phyloP scores from a whole-genome alignment of 2,329 filamentous ascomycete genomes.

The Fusarium verrucosum region DNA sequence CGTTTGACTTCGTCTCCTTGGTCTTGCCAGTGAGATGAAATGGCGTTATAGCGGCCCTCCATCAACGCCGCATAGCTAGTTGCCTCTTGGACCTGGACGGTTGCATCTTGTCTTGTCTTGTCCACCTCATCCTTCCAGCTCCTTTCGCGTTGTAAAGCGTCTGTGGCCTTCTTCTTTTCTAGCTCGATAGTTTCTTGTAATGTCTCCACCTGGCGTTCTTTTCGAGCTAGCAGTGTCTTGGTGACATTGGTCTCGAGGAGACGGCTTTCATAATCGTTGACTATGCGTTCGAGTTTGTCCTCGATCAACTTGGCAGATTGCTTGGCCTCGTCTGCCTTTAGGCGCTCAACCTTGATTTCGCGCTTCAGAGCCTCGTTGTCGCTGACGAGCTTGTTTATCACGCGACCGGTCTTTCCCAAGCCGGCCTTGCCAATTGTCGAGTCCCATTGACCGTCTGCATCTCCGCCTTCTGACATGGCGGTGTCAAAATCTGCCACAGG shows the following conservation, averaged over 20 bases:
- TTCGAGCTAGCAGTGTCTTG: constrained; percentile 73
- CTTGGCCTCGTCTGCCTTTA: constrained; percentile 75
- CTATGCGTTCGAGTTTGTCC: constrained; percentile 74
- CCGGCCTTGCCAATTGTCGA: constrained; percentile 75
- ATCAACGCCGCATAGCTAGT: constrained; percentile 71
- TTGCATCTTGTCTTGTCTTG: constrained; percentile 66
- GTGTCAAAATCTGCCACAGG: constrained; percentile 41
- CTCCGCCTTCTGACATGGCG: constrained; percentile 48
- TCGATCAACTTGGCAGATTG: constrained; percentile 73
- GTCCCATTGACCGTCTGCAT: constrained; percentile 62
- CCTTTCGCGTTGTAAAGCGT: constrained; percentile 68
- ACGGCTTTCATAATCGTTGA: constrained; percentile 74
- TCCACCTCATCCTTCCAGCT: constrained; percentile 72
- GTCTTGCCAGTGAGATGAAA: constrained; percentile 72
- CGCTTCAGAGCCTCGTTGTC: constrained; percentile 82
- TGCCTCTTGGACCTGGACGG: constrained; percentile 72
- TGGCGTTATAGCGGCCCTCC: constrained; percentile 74
- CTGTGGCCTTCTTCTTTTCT: constrained; percentile 69
- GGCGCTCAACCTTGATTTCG: constrained; percentile 72
- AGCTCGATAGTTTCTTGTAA: constrained; percentile 70
- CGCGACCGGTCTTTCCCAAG: constrained; percentile 77
- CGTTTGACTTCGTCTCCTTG: constrained; percentile 70
- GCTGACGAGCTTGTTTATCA: constrained; percentile 82
- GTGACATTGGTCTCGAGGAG: constrained; percentile 76
- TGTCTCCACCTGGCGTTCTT: constrained; percentile 78